Evolutionary conservation across 2,329 filamentous ascomycete genomes (phyloP).

Genomic region (Cryphonectria nitschkei): DNA sequence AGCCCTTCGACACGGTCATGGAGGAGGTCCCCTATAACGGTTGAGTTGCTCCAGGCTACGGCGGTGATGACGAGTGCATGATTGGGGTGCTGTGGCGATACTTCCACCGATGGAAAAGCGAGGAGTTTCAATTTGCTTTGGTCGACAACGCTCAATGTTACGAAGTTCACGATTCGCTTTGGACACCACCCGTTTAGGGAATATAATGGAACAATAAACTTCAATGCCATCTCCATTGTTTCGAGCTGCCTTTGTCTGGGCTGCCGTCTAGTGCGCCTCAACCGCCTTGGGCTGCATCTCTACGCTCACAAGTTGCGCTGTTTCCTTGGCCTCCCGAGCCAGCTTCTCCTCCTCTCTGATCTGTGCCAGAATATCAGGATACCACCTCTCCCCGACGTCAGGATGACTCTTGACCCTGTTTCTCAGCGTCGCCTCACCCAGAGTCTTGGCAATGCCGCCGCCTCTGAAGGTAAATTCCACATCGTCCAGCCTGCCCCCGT

Average conservation of each 20-base stretch:
- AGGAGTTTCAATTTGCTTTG: too few relatives aligned
- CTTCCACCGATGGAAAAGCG: too few relatives aligned
- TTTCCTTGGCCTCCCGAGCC: conserved; percentile 37
- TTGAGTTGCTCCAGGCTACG: too few relatives aligned
- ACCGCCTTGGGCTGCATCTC: conserved; percentile 38
- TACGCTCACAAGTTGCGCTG: conserved; percentile 30
- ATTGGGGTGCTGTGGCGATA: too few relatives aligned
- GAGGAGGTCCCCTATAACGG: too few relatives aligned
- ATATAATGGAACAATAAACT: too few relatives aligned
- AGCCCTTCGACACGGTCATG: too few relatives aligned
- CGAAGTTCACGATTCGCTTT: too few relatives aligned
- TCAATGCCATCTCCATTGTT: too few relatives aligned
- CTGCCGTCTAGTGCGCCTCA: conserved; percentile 42
- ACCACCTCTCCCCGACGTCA: conserved; percentile 84
- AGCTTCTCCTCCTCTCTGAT: conserved; percentile 62
- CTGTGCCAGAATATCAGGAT: conserved; percentile 63
- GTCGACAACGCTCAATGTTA: too few relatives aligned
- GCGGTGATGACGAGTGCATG: too few relatives aligned
- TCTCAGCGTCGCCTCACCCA: conserved; percentile 83
- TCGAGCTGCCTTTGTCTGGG: not conserved
- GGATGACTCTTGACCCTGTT: conserved; percentile 87
- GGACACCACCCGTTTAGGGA: not conserved
- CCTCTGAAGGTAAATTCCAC: conserved; percentile 86
- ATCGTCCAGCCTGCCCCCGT: conserved; percentile 67
- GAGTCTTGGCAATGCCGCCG: conserved; percentile 65